Evolutionary conservation across 2,329 filamentous ascomycete genomes (phyloP).

Genomic region (Cercospora sp.): DNA sequence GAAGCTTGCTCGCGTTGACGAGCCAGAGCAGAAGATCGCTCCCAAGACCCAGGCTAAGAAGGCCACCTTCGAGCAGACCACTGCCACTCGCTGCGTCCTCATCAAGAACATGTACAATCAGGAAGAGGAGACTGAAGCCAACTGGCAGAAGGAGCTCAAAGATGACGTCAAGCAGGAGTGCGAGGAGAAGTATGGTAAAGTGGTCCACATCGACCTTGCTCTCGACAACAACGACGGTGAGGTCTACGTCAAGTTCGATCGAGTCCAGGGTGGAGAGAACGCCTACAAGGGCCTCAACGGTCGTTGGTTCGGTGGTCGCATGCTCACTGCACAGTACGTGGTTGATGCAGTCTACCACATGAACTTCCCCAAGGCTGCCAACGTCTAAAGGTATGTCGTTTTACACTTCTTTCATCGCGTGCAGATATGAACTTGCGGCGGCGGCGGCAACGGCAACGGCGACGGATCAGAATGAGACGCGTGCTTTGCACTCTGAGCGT

Average conservation of each 20-base stretch:
- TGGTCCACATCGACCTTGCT: conserved; percentile 80
- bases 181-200: conserved; percentile 91
- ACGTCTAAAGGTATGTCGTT: conserved; percentile 20
- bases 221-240: conserved; percentile 94
- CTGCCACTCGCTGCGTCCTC: conserved; percentile 89
- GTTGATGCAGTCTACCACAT: conserved; percentile 92
- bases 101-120: conserved; percentile 95
- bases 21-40: conserved; percentile 69
- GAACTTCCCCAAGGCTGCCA: conserved; percentile 40
- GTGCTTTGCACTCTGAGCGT: neutral
- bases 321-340: conserved; percentile 92
- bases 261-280: conserved; percentile 91
- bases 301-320: conserved; percentile 87
- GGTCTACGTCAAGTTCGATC: conserved; percentile 98
- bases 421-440: neutral
- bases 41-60: conserved; percentile 55
- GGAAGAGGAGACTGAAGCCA: conserved; percentile 75
- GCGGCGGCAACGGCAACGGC: neutral
- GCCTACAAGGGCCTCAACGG: conserved; percentile 97
- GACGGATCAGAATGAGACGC: neutral
- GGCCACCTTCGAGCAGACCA: conserved; percentile 77
- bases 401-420: neutral
- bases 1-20: conserved; percentile 94
- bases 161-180: conserved; percentile 91
- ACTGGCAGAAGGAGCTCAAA: conserved; percentile 91